Evolutionary conservation across 768 basidiomycete genomes (phyloP).

Genomic region (Exidia glandulosa): DNA sequence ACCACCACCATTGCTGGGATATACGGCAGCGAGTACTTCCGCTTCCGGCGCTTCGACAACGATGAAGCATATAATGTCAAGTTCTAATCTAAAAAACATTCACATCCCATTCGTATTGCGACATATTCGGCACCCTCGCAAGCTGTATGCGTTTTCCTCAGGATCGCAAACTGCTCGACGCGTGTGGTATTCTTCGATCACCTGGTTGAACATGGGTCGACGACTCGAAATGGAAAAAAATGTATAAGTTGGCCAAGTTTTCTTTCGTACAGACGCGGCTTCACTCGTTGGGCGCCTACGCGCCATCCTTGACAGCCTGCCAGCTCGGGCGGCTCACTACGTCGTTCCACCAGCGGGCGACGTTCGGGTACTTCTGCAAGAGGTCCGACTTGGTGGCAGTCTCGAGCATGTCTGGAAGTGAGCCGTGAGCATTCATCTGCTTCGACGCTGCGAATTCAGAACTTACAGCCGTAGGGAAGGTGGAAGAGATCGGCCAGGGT

Average conservation of each 20-base stretch:
- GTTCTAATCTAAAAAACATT: background rate
- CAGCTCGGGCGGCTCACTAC: slow-evolving; percentile 1
- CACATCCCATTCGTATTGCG: too few relatives aligned
- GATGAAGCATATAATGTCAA: background rate
- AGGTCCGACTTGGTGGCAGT: background rate
- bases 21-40: background rate
- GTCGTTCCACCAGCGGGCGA: slow-evolving; percentile 5
- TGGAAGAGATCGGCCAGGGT: slow-evolving; percentile 17
- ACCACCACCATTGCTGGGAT: background rate
- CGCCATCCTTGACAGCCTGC: slow-evolving; percentile 1
- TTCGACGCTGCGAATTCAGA: background rate
- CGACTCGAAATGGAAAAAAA: too few relatives aligned
- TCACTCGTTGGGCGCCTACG: too few relatives aligned
- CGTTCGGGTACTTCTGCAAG: slow-evolving; percentile 2
- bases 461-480: slow-evolving; percentile 10
- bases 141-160: too few relatives aligned
- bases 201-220: too few relatives aligned
- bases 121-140: too few relatives aligned
- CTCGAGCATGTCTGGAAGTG: background rate
- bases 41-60: background rate
- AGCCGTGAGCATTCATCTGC: background rate
- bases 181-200: too few relatives aligned
- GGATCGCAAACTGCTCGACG: too few relatives aligned
- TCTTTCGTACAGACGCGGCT: background rate
- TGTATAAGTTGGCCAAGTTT: too few relatives aligned